These are phyloP conservation scores for Teratosphaeriaceae sp. DNA, from an alignment of 2,329 filamentous ascomycete species.

Conservation along the genomic window DNA sequence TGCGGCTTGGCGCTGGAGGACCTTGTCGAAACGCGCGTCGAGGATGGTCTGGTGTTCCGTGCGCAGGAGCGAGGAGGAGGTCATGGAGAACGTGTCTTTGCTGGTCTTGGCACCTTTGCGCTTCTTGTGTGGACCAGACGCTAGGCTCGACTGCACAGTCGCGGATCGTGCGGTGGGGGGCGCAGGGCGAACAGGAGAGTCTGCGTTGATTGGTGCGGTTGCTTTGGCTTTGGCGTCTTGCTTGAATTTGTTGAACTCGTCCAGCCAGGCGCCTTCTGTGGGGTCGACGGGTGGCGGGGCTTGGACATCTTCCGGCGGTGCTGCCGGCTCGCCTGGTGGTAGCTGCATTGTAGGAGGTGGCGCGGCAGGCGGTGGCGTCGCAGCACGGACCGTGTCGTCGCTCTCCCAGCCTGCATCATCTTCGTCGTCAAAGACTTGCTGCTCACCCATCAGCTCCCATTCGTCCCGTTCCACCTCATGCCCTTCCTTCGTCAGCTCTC, in stretches of 20 bases:
- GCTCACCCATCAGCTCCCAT: conserved; percentile 54
- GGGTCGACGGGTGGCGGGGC: conserved; percentile 30
- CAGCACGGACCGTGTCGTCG: conserved; percentile 75
- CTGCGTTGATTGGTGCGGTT: conserved; percentile 15
- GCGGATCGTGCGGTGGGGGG: conserved; percentile 61
- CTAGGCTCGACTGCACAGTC: conserved; percentile 62
- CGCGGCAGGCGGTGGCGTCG: conserved; percentile 19
- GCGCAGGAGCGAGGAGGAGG: conserved; percentile 75
- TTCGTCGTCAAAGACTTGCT: conserved; percentile 24
- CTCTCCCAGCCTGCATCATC: conserved; percentile 86
- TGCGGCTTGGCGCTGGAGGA: conserved; percentile 35
- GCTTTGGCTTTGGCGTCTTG: conserved; percentile 30
- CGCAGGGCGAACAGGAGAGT: too few relatives aligned
- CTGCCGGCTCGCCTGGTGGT: conserved; percentile 44
- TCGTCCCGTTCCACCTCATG: conserved; percentile 71
- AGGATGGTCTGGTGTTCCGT: conserved; percentile 82
- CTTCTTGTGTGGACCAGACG: conserved; percentile 82
- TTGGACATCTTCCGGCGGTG: conserved; percentile 27
- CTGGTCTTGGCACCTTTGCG: conserved; percentile 89
- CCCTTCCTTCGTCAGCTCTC: conserved; percentile 60
- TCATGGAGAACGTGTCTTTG: conserved; percentile 85
- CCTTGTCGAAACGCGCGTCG: conserved; percentile 83
- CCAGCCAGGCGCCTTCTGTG: conserved; percentile 73
- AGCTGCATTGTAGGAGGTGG: conserved; percentile 28
- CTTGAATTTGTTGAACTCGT: conserved; percentile 92